These are phyloP conservation scores for Pichia cactophila DNA, from an alignment of 1,139 yeast genomes.

Conservation along the genomic window DNA sequence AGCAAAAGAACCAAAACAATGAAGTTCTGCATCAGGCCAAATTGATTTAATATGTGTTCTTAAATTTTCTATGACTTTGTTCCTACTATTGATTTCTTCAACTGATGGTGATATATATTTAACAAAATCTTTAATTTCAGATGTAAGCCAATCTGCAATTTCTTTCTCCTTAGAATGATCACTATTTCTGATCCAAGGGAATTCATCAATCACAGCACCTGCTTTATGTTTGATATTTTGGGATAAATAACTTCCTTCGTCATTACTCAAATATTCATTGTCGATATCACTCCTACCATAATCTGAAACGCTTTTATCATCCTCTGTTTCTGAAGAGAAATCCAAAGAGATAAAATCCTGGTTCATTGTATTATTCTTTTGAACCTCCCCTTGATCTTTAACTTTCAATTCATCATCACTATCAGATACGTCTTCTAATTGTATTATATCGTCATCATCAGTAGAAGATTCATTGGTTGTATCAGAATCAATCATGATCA, in stretches of 20 bases:
- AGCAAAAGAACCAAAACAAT: constrained; percentile 93
- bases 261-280: constrained; percentile 28
- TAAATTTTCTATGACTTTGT: constrained; percentile 55
- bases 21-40: constrained; percentile 80
- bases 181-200: constrained; percentile 76
- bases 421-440: not conserved
- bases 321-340: constrained; percentile 33
- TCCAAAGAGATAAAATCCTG: constrained; percentile 59
- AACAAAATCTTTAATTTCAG: constrained; percentile 82
- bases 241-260: constrained; percentile 25
- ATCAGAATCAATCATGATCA: constrained; percentile 3
- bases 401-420: not conserved
- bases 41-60: constrained; percentile 47
- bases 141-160: constrained; percentile 80
- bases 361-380: constrained; percentile 31
- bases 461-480: constrained; percentile 1
- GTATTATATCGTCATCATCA: not conserved
- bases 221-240: constrained; percentile 21
- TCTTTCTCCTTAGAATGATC: constrained; percentile 70
- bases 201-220: constrained; percentile 35
- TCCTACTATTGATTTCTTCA: constrained; percentile 64
- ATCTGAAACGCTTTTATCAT: constrained; percentile 25
- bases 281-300: constrained; percentile 14
- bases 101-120: constrained; percentile 81
- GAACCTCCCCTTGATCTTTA: not conserved